Percentiles rank a stretch among this genome's conserved stretches.
These are phyloP conservation scores for Austroboletus niveus DNA, from an alignment of 1,284 basidiomycete genomes.

Conservation along the genomic window DNA sequence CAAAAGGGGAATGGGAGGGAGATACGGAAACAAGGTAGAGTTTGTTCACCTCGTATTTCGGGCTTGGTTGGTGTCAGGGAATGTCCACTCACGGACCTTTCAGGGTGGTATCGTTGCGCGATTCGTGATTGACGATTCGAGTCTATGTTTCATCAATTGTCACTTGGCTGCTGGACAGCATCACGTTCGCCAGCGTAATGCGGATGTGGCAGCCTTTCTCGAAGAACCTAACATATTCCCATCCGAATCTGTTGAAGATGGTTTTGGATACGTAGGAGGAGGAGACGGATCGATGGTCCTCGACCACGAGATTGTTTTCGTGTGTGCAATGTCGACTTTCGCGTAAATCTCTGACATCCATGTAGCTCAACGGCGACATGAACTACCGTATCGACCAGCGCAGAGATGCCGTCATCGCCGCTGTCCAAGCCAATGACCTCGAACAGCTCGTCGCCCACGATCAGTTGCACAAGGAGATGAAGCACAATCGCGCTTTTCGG, in stretches of 20 bases:
- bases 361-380: slow-evolving; percentile 75
- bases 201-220: slow-evolving; percentile 81
- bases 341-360: neutral
- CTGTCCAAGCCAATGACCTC: slow-evolving; percentile 66
- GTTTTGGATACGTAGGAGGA: slow-evolving; percentile 78
- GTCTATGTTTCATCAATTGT: slow-evolving; percentile 92
- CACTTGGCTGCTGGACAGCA: slow-evolving; percentile 94
- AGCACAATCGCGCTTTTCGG: slow-evolving; percentile 81
- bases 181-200: slow-evolving; percentile 79
- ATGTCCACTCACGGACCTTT: neutral
- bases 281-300: slow-evolving; percentile 93
- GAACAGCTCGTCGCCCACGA: slow-evolving; percentile 73
- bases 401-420: slow-evolving; percentile 74
- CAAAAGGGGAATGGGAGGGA: slow-evolving; percentile 89
- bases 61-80: neutral
- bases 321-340: slow-evolving; percentile 43
- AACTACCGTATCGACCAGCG: slow-evolving; percentile 95
- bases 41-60: neutral
- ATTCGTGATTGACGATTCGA: slow-evolving; percentile 89
- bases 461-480: slow-evolving; percentile 88
- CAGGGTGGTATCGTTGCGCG: slow-evolving; percentile 90
- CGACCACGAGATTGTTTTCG: slow-evolving; percentile 93
- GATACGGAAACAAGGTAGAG: slow-evolving; percentile 92
- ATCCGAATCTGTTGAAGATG: slow-evolving; percentile 41
- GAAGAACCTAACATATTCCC: slow-evolving; percentile 80